A percentile compares a stretch with the other conserved stretches of the same genome.
Conservation (phyloP, 352 stramenopile species). For the Pilasporangium apinafurcum region DNA sequence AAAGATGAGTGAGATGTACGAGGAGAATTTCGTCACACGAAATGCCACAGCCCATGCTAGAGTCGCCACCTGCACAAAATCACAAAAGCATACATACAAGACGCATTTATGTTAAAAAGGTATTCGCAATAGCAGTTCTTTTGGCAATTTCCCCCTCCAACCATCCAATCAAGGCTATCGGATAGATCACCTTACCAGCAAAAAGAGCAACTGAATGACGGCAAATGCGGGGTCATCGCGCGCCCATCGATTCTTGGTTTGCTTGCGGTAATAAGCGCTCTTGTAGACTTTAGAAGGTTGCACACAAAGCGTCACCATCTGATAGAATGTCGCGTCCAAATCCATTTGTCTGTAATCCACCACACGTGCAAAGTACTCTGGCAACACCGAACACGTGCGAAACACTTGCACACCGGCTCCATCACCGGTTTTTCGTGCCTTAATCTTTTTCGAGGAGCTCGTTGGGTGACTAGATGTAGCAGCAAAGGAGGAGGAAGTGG, state of each 20-base stretch:
- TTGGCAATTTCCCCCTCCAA: background rate
- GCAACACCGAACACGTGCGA: conserved; percentile 63
- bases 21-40: conserved; percentile 35
- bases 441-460: conserved; percentile 18
- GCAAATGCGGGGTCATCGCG: conserved; percentile 96
- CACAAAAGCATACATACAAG: background rate
- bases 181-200: conserved; percentile 42
- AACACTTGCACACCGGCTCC: conserved; percentile 38
- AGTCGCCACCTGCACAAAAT: conserved; percentile 31
- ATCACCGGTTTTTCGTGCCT: conserved; percentile 7
- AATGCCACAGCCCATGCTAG: conserved; percentile 80
- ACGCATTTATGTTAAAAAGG: background rate
- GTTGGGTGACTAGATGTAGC: background rate
- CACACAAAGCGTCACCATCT: conserved; percentile 85
- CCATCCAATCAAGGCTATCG: background rate
- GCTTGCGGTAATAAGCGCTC: conserved; percentile 82
- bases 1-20: conserved; percentile 62
- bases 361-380: conserved; percentile 79
- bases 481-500: background rate
- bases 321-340: conserved; percentile 83
- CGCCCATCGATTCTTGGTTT: conserved; percentile 99
- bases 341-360: conserved; percentile 86
- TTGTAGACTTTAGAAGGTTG: conserved; percentile 85
- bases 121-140: background rate
- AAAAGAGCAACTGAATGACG: conserved; percentile 92